Evolutionary conservation across 164 flowering plant genomes (phyloP).

Genomic region (Sextonia rubra): DNA sequence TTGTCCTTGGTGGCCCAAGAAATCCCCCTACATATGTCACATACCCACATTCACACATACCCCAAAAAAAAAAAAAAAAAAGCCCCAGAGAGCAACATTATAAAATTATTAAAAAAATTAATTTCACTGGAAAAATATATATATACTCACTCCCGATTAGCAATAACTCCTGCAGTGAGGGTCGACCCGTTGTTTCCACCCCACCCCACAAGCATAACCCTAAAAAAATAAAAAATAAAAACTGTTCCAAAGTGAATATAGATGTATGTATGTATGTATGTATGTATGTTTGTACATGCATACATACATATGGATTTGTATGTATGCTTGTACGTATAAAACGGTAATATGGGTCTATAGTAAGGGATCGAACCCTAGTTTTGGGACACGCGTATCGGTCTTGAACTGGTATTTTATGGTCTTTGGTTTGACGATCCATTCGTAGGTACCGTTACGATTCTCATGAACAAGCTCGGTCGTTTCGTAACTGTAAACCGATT

Average conservation of each 20-base stretch:
- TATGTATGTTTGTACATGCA: background rate
- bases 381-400: constrained; percentile 78
- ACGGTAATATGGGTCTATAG: background rate
- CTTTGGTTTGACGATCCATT: constrained; percentile 94
- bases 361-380: constrained; percentile 58
- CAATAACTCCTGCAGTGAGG: constrained; percentile 89
- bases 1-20: constrained; percentile 99
- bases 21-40: constrained; percentile 58
- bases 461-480: constrained; percentile 96
- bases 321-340: background rate
- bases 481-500: constrained; percentile 73
- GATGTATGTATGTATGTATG: no score
- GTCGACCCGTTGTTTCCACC: constrained; percentile 98
- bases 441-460: constrained; percentile 65
- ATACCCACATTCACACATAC: background rate
- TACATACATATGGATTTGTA: no score
- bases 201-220: constrained; percentile 99
- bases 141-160: constrained; percentile 85
- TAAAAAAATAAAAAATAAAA: constrained; percentile 14
- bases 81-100: background rate
- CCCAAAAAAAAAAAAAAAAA: background rate
- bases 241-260: background rate
- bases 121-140: no score
- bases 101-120: no score
- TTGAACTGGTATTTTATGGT: constrained; percentile 84